phyloP scores from a whole-genome alignment of 345 rosid genomes.

The Brassica carinata region DNA sequence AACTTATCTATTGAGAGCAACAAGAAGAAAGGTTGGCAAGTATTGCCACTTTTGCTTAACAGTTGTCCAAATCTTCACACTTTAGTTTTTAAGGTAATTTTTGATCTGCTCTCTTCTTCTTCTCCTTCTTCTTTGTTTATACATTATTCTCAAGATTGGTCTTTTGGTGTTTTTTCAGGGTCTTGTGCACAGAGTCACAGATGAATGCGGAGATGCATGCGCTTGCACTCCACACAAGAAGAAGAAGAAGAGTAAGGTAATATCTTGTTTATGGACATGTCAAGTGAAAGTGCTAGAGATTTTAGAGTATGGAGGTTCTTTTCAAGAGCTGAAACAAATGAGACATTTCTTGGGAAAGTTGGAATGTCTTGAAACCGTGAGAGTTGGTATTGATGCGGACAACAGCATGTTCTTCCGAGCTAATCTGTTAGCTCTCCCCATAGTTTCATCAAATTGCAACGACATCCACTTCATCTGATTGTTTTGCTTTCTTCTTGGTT shows the following conservation, averaged over 20 bases:
- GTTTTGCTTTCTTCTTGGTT: neutral
- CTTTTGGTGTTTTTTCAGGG: neutral
- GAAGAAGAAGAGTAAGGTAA: neutral
- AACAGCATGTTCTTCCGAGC: neutral
- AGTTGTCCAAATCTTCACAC: neutral
- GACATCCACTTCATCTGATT: neutral
- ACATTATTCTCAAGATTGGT: neutral
- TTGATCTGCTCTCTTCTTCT: neutral
- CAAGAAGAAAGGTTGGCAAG: neutral
- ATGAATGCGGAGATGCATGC: neutral
- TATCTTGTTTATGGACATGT: neutral
- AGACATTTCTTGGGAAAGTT: neutral
- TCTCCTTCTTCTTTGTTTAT: neutral
- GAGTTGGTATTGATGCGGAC: neutral
- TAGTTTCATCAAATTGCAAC: neutral
- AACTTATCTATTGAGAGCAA: neutral
- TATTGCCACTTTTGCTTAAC: neutral
- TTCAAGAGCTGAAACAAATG: neutral
- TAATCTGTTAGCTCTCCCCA: neutral
- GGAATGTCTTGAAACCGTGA: neutral
- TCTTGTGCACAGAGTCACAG: neutral
- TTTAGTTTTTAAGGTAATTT: neutral
- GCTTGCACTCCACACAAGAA: neutral
- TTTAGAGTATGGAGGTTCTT: neutral
- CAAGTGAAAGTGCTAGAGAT: neutral